Base-by-base conservation (phyloP, 768 basidiomycete species). In the Pulveroboletus sp. region DNA sequence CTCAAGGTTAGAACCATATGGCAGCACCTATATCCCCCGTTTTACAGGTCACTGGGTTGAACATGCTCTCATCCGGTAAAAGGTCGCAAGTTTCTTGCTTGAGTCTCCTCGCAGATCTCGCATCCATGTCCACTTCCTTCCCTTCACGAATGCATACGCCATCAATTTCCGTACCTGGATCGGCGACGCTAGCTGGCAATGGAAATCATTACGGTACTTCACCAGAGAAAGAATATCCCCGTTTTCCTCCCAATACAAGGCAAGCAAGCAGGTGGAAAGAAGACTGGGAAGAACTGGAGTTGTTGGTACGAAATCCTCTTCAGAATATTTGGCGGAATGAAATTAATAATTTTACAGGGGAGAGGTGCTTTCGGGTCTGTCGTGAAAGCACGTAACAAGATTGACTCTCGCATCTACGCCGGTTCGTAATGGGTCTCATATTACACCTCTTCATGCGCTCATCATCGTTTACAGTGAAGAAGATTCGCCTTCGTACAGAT, bases 301-400 rank as follows among this genome's bases (percentile, higher is more conserved):
- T 92, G 27, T 61, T 95, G 60, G 91, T 85, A 59, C 42, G 59
- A 41, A 31, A 20, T 29, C 9, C 37, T 34, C 12, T 40, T 47
- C 12, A 19, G 20, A 21, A 45, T 19, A 6, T 3, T 36, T 27
- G 13, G 21, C n/a, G 4, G 19, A 39, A 11, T 38, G 45, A 17
- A 35, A 8, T 8, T 45, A 11, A 38, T 23, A 7, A 36, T 24
- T 11, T n/a, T 31, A 2, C 52, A 92, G 88, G 93, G 93, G 1
- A 86, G 86, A 62, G 94, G 94, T 1, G 91, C 81, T 0, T 95
- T 92, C 65, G 93, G 93, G 0, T 89, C 90, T n/a, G 93, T 97
- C 0, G 92, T 97, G 25, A 97, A 97, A 64, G 94, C 93, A 3
- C 77, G 85, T 39, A 93, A 95, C 60, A 89, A 83, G 72, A 83